Evolutionary conservation across 306 rosid genomes (phyloP).

Genomic region (Trifolium repens): DNA sequence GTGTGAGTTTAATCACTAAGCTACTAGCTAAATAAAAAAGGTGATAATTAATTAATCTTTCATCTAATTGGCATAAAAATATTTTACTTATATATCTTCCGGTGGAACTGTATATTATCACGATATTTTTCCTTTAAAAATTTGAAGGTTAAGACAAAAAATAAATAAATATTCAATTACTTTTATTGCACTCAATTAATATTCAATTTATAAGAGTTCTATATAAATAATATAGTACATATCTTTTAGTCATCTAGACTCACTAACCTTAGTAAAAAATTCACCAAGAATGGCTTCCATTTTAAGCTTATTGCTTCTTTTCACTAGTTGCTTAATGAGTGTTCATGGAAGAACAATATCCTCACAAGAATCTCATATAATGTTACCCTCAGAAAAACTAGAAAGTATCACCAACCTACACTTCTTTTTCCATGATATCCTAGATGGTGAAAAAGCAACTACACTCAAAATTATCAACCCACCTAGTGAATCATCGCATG

Average conservation of each 20-base stretch:
- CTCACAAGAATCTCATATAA: conserved; percentile 13
- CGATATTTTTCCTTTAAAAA: too few species aligned
- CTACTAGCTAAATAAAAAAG: too few species aligned
- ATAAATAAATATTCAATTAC: too few species aligned
- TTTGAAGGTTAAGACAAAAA: too few species aligned
- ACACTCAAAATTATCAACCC: conserved; percentile 29
- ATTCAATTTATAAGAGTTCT: background rate
- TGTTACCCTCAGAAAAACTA: background rate
- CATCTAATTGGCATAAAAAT: too few species aligned
- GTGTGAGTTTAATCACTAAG: too few species aligned
- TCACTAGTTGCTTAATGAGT: background rate
- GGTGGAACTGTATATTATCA: too few species aligned
- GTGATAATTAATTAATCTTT: too few species aligned
- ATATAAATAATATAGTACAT: conserved; percentile 1
- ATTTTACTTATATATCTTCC: too few species aligned
- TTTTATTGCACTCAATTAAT: background rate
- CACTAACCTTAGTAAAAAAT: background rate
- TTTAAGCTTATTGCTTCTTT: background rate
- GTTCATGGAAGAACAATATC: conserved; percentile 12
- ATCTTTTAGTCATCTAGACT: background rate
- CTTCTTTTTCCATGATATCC: conserved; percentile 58
- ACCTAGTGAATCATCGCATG: conserved; percentile 14
- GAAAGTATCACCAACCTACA: conserved; percentile 44
- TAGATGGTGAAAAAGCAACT: conserved; percentile 23
- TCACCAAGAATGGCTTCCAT: conserved; percentile 9